Conservation (phyloP, 108 stramenopile species). For the Cyclotella distinguenda region DNA sequence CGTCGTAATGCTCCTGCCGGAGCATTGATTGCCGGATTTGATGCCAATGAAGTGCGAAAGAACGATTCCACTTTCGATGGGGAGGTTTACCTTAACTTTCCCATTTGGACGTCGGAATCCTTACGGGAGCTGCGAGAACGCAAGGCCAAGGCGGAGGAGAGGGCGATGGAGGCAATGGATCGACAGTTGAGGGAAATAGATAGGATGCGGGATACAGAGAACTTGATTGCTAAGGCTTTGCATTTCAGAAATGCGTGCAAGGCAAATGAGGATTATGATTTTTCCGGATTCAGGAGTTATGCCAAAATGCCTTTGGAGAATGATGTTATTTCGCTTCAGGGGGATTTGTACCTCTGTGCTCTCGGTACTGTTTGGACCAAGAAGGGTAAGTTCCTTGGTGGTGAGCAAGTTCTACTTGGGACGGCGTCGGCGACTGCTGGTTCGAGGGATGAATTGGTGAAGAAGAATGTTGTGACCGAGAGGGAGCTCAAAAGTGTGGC, state of each 20-base stretch:
- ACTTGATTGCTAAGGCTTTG: slow-evolving; percentile 63
- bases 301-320: slow-evolving; percentile 34
- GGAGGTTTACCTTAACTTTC: slow-evolving; percentile 56
- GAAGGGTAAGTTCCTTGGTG: slow-evolving; percentile 35
- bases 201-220: slow-evolving; percentile 55
- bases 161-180: slow-evolving; percentile 38
- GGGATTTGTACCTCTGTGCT: slow-evolving; percentile 30
- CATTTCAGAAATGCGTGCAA: slow-evolving; percentile 59
- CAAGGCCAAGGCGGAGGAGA: slow-evolving; percentile 41
- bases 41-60: slow-evolving; percentile 48
- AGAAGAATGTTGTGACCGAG: slow-evolving; percentile 22
- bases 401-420: slow-evolving; percentile 43
- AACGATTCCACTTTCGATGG: slow-evolving; percentile 58
- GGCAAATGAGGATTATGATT: slow-evolving; percentile 42
- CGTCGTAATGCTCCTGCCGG: slow-evolving; percentile 51
- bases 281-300: slow-evolving; percentile 32
- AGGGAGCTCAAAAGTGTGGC: slow-evolving; percentile 19
- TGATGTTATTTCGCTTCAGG: slow-evolving; percentile 25
- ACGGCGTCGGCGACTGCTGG: slow-evolving; percentile 14
- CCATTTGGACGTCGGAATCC: slow-evolving; percentile 54
- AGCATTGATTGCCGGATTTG: slow-evolving; percentile 57
- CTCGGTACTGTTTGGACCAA: slow-evolving; percentile 53
- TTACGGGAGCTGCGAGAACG: slow-evolving; percentile 41
- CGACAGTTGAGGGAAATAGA: slow-evolving; percentile 48
- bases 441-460: slow-evolving; percentile 19